Percentiles rank a stretch among this genome's conserved stretches.
Conservation (phyloP, 164 flowering plant genomes). For the Magnolia sinica region DNA sequence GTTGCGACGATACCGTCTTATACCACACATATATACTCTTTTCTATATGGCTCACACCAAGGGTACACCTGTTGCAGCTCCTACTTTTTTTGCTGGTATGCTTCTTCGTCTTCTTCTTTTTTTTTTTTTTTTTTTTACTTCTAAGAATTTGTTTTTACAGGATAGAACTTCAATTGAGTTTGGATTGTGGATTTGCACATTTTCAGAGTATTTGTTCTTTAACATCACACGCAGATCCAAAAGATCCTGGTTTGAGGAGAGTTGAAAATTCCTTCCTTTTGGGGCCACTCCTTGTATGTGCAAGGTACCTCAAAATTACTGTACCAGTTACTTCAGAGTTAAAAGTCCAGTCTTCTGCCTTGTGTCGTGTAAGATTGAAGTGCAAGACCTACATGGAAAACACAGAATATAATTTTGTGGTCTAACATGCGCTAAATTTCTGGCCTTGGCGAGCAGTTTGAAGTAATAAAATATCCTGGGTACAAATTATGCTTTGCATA, state of each 20-base stretch:
- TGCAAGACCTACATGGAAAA: neutral
- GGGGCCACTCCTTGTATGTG: slow-evolving; percentile 71
- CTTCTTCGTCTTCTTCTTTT: neutral
- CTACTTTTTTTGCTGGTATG: slow-evolving; percentile 84
- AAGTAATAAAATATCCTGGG: neutral
- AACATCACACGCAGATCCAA: slow-evolving; percentile 57
- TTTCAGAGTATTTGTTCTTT: neutral
- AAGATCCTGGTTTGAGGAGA: slow-evolving; percentile 66
- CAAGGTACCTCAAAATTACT: slow-evolving; percentile 48
- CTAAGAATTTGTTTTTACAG: neutral
- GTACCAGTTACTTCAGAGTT: neutral
- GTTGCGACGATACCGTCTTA: slow-evolving; percentile 75
- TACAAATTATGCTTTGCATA: neutral
- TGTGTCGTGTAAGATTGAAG: neutral
- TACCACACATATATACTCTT: slow-evolving; percentile 83
- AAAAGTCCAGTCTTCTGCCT: neutral
- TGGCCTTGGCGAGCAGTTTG: neutral
- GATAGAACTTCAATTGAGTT: neutral
- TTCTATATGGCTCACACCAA: slow-evolving; percentile 76
- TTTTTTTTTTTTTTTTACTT: neutral
- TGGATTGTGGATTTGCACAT: neutral
- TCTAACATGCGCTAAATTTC: neutral
- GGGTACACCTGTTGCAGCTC: slow-evolving; percentile 80
- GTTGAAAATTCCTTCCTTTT: slow-evolving; percentile 76
- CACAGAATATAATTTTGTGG: neutral